Conservation (phyloP, 768 basidiomycete genomes). For the Panaeolus papilionaceus region DNA sequence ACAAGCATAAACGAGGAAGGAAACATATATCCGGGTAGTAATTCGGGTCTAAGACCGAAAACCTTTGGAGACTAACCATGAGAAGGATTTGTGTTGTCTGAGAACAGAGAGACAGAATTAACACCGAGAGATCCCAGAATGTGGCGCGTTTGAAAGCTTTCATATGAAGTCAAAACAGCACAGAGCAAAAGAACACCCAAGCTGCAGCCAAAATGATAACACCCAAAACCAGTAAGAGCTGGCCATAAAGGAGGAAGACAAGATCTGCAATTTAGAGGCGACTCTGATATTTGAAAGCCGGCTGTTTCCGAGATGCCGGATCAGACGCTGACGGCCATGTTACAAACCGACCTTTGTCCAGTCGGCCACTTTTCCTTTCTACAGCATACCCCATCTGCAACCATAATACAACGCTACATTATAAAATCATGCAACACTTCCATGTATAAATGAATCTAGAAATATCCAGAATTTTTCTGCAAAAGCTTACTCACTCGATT, state of each 20-base stretch:
- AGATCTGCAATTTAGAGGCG: neutral
- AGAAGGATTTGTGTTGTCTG: neutral
- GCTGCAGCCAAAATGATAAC: neutral
- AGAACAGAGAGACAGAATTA: neutral
- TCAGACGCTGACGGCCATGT: neutral
- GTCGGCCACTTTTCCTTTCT: neutral
- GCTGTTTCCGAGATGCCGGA: slow-evolving; percentile 4
- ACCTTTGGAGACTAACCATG: neutral
- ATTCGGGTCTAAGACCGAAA: neutral
- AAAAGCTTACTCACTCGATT: slow-evolving; percentile 7
- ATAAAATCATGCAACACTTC: neutral
- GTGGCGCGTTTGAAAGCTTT: neutral
- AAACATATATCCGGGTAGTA: neutral
- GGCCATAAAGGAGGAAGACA: neutral
- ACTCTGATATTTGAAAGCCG: neutral
- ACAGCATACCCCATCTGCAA: neutral
- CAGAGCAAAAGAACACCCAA: neutral
- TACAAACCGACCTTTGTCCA: neutral
- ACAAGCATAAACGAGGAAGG: neutral
- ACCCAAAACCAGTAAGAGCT: too few relatives aligned
- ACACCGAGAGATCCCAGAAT: neutral
- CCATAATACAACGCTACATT: neutral
- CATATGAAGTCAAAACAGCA: neutral
- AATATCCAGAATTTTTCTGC: neutral
- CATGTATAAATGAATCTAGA: neutral